Evolutionary conservation across 106 monocot species (phyloP), one percentile per base, ranked within the genome.

Genomic region (Posidonia australis): DNA sequence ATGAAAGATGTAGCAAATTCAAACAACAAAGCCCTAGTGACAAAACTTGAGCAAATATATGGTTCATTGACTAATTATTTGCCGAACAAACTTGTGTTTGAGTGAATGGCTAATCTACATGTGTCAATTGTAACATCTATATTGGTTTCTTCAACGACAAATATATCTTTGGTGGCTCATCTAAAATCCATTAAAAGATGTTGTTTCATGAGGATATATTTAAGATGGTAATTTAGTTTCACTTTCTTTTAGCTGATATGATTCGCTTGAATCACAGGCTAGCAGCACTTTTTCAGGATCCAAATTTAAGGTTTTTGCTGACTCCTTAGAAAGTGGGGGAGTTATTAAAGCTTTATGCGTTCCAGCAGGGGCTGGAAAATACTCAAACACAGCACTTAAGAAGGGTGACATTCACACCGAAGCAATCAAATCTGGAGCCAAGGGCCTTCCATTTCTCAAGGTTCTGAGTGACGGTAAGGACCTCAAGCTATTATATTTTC

Each of bases 371-470:
- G 72, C 87, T 17, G 63, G 78, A 67, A 83, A 65, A 43, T 98
- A 87, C 79, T 98, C 98, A 23, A 98, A 91, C 59, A 91, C 91
- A 25, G 64, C 91, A 46, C 81, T 98, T 22, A 98, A 91, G 69
- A 98, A 88, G 74, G 98, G 98, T 61, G 83, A 81, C 42, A 81
- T 98, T 42, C 87, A 79, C 66, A 79, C 62, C 77, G 87, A 98
- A 77, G 91, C 98, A 67, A 79, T 81, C 29, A 91, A 81, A 81
- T 76, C 91, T 70, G 98, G 98, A 70, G 90, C 98, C 46, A 98
- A 91, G 68, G 98, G 98, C 41, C 81, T 98, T 66, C 87, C 98
- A 59, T 98, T 98, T 76, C 83, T 98, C 44, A 98, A 91, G 73
- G 83, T 91, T 61, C 54, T 87, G 63, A 84, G 81, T 67, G 72